A percentile compares a stretch with the other conserved stretches of the same genome.
These are phyloP conservation scores for Penicillium sp. DNA, from an alignment of 2,329 filamentous ascomycete species.

Conservation along the genomic window DNA sequence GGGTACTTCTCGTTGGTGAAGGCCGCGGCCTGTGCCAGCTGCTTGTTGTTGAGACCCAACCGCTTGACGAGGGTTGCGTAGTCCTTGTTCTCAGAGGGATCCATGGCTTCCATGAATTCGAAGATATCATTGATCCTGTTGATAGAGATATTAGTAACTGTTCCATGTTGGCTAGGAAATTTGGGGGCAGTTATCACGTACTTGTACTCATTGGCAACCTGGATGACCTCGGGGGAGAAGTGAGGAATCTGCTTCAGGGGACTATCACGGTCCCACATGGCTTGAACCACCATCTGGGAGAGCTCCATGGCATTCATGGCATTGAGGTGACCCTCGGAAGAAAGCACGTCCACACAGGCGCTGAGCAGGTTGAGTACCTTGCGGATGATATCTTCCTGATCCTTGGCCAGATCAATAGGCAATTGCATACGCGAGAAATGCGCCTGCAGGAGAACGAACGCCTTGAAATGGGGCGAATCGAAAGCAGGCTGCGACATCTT, in stretches of 20 bases:
- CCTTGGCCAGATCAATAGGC: slow-evolving; percentile 91
- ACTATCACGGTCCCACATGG: slow-evolving; percentile 98
- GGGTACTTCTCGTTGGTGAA: slow-evolving; percentile 98
- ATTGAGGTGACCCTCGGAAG: slow-evolving; percentile 93
- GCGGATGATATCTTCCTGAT: slow-evolving; percentile 84
- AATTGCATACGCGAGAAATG: slow-evolving; percentile 98
- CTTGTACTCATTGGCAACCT: slow-evolving; percentile 78
- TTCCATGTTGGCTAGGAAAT: slow-evolving; percentile 24
- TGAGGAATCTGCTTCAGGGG: slow-evolving; percentile 97
- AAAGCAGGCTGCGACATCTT: slow-evolving; percentile 88
- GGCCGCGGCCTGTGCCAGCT: slow-evolving; percentile 84
- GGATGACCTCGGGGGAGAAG: slow-evolving; percentile 81
- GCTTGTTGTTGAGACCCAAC: slow-evolving; percentile 76
- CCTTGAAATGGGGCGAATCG: slow-evolving; percentile 97
- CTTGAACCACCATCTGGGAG: slow-evolving; percentile 98
- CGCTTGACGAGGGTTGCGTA: slow-evolving; percentile 77
- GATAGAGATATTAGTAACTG: slow-evolving; percentile 25
- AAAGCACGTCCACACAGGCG: slow-evolving; percentile 91
- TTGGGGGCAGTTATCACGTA: slow-evolving; percentile 52
- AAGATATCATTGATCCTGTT: slow-evolving; percentile 86
- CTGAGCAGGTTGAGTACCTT: slow-evolving; percentile 87
- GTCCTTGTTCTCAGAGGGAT: slow-evolving; percentile 85
- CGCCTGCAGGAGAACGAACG: slow-evolving; percentile 93
- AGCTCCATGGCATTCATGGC: slow-evolving; percentile 99
- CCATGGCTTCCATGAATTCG: slow-evolving; percentile 99